These are phyloP conservation scores for Psilocybe sp. DNA, from an alignment of 768 basidiomycete species.

Conservation along the genomic window DNA sequence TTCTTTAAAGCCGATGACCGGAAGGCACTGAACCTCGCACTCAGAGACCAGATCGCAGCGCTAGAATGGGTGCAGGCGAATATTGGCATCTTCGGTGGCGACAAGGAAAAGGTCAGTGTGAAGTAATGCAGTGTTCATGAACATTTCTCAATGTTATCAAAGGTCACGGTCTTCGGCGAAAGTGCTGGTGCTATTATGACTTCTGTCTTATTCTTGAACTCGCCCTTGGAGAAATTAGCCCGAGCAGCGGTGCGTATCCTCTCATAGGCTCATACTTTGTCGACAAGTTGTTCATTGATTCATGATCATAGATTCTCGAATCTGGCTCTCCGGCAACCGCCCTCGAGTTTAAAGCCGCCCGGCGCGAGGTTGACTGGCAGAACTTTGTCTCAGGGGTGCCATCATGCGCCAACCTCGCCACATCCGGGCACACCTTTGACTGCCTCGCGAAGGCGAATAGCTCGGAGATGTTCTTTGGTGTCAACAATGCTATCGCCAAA, in stretches of 20 bases:
- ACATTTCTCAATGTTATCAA: neutral
- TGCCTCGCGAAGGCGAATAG: slow-evolving; percentile 26
- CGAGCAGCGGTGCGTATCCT: slow-evolving; percentile 25
- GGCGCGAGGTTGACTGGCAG: slow-evolving; percentile 32
- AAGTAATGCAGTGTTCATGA: neutral
- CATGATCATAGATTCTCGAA: slow-evolving; percentile 34
- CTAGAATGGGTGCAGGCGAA: slow-evolving; percentile 58
- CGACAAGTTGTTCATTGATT: neutral
- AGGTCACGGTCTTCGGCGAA: slow-evolving; percentile 56
- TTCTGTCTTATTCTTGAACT: slow-evolving; percentile 36
- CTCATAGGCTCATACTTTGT: neutral
- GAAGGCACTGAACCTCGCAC: slow-evolving; percentile 41
- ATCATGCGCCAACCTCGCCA: slow-evolving; percentile 25
- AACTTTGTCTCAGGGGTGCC: slow-evolving; percentile 35
- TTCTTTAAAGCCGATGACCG: slow-evolving; percentile 26
- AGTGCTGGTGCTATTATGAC: slow-evolving; percentile 51
- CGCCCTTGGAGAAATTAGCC: slow-evolving; percentile 27
- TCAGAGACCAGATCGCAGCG: slow-evolving; percentile 43
- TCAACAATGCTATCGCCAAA: slow-evolving; percentile 13
- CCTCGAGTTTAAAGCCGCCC: slow-evolving; percentile 26
- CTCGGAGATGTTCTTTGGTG: slow-evolving; percentile 19
- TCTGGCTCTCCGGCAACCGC: slow-evolving; percentile 35
- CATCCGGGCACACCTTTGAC: slow-evolving; percentile 29
- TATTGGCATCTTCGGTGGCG: slow-evolving; percentile 59
- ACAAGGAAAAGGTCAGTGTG: slow-evolving; percentile 27